Conservation (phyloP, 371 early-diverging fungal genomes). For the Chytridium lagenaria region DNA sequence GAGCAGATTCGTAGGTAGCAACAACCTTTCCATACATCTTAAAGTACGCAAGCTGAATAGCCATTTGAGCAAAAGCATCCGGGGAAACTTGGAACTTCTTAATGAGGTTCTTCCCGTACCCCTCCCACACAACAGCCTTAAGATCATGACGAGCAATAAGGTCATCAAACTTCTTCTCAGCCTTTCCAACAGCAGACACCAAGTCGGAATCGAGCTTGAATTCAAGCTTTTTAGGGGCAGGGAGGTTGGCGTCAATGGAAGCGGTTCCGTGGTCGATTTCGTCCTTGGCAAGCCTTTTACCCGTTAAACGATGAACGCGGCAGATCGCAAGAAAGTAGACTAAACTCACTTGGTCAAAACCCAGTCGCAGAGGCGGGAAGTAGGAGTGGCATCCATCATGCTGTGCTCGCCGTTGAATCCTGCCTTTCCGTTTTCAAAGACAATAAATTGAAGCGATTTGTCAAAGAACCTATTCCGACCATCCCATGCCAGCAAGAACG, state of each 20-base stretch:
- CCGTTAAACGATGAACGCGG: neutral
- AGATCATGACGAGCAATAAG: conserved; percentile 80
- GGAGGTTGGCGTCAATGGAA: conserved; percentile 59
- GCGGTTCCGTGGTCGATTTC: conserved; percentile 68
- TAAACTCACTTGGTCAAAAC: conserved; percentile 57
- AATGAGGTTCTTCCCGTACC: conserved; percentile 91
- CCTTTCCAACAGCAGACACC: conserved; percentile 61
- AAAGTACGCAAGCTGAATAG: conserved; percentile 94
- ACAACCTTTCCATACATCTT: conserved; percentile 77
- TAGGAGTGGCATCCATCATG: conserved; percentile 95
- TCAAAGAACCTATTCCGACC: conserved; percentile 95
- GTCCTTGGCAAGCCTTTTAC: conserved; percentile 53
- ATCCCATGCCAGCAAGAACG: conserved; percentile 89
- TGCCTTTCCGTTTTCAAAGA: conserved; percentile 94
- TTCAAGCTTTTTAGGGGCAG: conserved; percentile 68
- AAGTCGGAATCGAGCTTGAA: conserved; percentile 70
- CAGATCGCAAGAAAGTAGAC: conserved; percentile 4
- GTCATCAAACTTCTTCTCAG: conserved; percentile 73
- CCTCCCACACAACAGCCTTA: conserved; percentile 77
- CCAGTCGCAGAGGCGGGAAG: conserved; percentile 76
- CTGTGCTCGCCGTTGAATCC: conserved; percentile 97
- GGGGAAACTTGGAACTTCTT: conserved; percentile 87
- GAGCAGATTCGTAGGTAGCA: conserved; percentile 92
- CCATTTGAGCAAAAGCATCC: conserved; percentile 95
- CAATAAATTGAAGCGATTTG: conserved; percentile 91